Conservation (phyloP, 306 rosid genomes). For the Lathyrus sativus region DNA sequence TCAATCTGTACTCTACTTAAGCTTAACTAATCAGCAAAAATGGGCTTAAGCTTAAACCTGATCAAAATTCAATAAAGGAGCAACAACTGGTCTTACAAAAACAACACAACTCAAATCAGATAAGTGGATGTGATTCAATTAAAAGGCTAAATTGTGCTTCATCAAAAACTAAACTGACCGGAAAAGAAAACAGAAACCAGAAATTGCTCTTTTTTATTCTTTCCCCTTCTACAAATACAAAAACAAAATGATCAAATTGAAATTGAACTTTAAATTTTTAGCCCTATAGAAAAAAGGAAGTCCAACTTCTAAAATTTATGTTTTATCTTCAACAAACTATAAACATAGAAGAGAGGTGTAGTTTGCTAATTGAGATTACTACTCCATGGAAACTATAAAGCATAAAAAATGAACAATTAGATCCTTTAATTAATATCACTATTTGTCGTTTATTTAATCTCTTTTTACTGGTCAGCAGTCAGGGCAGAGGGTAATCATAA, state of each 20-base stretch:
- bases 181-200: slow-evolving; percentile 17
- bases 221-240: neutral
- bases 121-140: neutral
- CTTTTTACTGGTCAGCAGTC: neutral
- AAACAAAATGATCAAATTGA: slow-evolving; percentile 18
- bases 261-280: neutral
- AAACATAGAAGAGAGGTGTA: neutral
- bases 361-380: slow-evolving; percentile 11
- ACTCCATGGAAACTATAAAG: neutral
- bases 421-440: neutral
- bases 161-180: slow-evolving; percentile 9
- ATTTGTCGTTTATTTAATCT: neutral
- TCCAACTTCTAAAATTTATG: neutral
- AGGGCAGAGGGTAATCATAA: neutral
- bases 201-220: neutral
- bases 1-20: slow-evolving; percentile 18
- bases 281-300: neutral
- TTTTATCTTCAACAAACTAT: slow-evolving; percentile 7
- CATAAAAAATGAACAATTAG: slow-evolving; percentile 1
- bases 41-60: slow-evolving; percentile 1
- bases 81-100: slow-evolving; percentile 1
- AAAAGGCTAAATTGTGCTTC: neutral
- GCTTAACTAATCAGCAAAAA: slow-evolving; percentile 1
- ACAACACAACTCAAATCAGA: slow-evolving; percentile 4
- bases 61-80: slow-evolving; percentile 2